These are phyloP conservation scores for Teunomyces kruisii DNA, from an alignment of 805 yeast species.

Conservation along the genomic window DNA sequence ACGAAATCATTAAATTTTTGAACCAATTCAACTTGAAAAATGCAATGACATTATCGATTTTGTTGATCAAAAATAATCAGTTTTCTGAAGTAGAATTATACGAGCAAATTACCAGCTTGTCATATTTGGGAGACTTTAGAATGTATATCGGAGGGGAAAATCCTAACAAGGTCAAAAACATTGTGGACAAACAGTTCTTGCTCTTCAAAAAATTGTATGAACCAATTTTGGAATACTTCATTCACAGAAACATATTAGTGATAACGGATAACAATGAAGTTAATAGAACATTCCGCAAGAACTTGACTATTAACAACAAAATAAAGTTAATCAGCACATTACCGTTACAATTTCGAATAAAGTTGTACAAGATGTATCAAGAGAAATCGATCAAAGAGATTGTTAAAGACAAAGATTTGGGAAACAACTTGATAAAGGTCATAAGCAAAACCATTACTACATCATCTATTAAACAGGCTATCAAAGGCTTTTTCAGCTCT, in stretches of 20 bases:
- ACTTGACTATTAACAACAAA: slow-evolving; percentile 17
- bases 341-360: slow-evolving; percentile 18
- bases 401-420: slow-evolving; percentile 42
- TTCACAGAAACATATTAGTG: slow-evolving; percentile 17
- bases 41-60: slow-evolving; percentile 69
- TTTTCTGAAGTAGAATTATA: slow-evolving; percentile 69
- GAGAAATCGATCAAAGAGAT: slow-evolving; percentile 41
- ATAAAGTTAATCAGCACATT: slow-evolving; percentile 23
- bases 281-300: slow-evolving; percentile 15
- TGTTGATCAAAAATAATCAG: slow-evolving; percentile 39
- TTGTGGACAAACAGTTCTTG: slow-evolving; percentile 72
- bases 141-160: slow-evolving; percentile 87
- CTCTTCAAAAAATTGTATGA: slow-evolving; percentile 70
- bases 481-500: slow-evolving; percentile 86
- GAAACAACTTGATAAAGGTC: slow-evolving; percentile 26
- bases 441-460: slow-evolving; percentile 51
- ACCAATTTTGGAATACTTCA: slow-evolving; percentile 48
- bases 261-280: slow-evolving; percentile 11
- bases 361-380: slow-evolving; percentile 30
- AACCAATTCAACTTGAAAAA: slow-evolving; percentile 76
- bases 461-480: slow-evolving; percentile 72
- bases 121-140: slow-evolving; percentile 90
- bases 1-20: slow-evolving; percentile 59
- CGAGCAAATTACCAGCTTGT: slow-evolving; percentile 72
- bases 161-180: slow-evolving; percentile 83